Evolutionary conservation across 192 early-diverging fungal genomes (phyloP).

Genomic region (Chytriomyces hyalinus): DNA sequence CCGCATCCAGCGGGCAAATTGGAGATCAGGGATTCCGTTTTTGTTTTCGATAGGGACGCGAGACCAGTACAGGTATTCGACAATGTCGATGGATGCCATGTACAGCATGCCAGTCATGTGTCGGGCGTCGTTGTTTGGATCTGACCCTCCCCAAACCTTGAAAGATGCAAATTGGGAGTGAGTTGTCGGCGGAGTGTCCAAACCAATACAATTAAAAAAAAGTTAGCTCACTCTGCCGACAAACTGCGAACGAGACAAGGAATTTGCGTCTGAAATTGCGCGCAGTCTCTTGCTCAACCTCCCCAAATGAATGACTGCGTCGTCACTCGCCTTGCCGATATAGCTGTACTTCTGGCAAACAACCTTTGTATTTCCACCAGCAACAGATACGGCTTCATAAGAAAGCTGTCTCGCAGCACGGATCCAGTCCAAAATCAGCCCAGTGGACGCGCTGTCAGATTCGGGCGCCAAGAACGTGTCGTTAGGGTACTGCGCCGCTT

Average conservation of each 20-base stretch:
- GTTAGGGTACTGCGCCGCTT: background rate
- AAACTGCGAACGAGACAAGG: too few species aligned
- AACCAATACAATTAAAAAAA: too few species aligned
- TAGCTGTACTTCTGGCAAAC: background rate
- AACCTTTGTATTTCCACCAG: background rate
- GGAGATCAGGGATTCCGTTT: background rate
- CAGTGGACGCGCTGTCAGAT: background rate
- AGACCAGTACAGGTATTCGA: background rate
- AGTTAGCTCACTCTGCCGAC: too few species aligned
- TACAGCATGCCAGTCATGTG: background rate
- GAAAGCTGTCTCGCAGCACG: background rate
- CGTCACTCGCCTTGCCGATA: background rate
- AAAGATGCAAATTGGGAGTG: background rate
- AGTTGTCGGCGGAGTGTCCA: background rate
- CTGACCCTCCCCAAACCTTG: slow-evolving; percentile 3
- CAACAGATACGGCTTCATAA: background rate
- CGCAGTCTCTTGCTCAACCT: background rate
- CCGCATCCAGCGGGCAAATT: background rate
- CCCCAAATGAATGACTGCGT: background rate
- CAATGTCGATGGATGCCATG: background rate
- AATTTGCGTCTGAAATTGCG: background rate
- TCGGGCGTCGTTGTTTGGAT: background rate
- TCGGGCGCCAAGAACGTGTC: background rate
- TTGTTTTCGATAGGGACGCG: background rate
- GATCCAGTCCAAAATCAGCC: background rate